Conservation (phyloP, 805 yeast species). For the Yarrowia sp. region DNA sequence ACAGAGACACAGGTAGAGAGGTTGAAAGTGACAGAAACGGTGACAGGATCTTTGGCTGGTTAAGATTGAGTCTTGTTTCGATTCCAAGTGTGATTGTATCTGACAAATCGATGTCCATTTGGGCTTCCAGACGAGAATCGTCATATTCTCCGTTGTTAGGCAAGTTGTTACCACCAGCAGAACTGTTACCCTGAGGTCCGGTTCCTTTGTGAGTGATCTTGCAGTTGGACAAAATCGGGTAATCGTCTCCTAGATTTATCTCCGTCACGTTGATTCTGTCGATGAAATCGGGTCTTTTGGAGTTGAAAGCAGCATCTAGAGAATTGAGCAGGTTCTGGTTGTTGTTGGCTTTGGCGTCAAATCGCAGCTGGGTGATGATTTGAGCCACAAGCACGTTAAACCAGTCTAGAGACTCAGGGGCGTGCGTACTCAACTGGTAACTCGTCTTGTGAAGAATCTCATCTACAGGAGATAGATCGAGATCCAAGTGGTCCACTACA, state of each 20-base stretch:
- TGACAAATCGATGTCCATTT: constrained; percentile 86
- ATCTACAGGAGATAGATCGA: constrained; percentile 41
- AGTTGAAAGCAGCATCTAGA: constrained; percentile 66
- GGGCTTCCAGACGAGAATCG: constrained; percentile 70
- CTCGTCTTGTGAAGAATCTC: constrained; percentile 86
- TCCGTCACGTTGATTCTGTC: constrained; percentile 83
- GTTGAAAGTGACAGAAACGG: constrained; percentile 91
- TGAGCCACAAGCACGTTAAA: constrained; percentile 94
- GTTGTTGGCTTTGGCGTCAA: constrained; percentile 84
- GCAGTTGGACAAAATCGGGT: constrained; percentile 94
- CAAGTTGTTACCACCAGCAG: background rate
- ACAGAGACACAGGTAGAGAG: constrained; percentile 79
- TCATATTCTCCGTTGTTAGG: constrained; percentile 50
- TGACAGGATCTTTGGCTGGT: constrained; percentile 74
- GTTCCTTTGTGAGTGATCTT: constrained; percentile 55
- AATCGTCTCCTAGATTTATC: constrained; percentile 91
- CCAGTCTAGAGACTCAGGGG: constrained; percentile 95
- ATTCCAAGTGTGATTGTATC: constrained; percentile 87
- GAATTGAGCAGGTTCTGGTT: constrained; percentile 84
- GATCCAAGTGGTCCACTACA: background rate
- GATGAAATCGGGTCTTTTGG: constrained; percentile 77
- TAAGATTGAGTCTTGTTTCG: constrained; percentile 77
- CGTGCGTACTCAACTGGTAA: constrained; percentile 85
- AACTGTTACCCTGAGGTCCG: background rate
- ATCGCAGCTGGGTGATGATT: constrained; percentile 80